Conservation (phyloP, 2,329 filamentous ascomycete genomes). For the Colletotrichum tabaci region DNA sequence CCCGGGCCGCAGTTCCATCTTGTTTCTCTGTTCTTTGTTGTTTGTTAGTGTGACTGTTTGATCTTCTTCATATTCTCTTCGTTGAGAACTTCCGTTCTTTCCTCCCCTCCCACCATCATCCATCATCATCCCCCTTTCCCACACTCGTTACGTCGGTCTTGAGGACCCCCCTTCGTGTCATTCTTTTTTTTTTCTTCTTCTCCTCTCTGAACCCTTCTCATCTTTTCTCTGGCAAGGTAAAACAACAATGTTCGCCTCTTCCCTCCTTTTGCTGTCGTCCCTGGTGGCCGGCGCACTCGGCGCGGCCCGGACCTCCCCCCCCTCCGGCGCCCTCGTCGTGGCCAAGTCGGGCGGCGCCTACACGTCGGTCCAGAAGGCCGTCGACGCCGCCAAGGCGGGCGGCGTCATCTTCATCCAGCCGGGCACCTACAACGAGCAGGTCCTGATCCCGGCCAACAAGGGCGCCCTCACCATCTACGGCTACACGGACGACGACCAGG, state of each 20-base stretch:
- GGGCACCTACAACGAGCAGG: constrained; percentile 59
- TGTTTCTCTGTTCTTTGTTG: not conserved
- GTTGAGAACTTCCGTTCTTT: constrained; percentile 31
- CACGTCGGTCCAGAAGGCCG: constrained; percentile 62
- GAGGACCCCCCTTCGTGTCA: constrained; percentile 5
- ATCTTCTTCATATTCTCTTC: constrained; percentile 10
- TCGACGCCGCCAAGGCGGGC: constrained; percentile 68
- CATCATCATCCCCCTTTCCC: not conserved
- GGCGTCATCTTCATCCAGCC: constrained; percentile 54
- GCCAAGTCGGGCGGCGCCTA: constrained; percentile 47
- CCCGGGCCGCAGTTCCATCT: not conserved
- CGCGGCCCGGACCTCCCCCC: constrained; percentile 49
- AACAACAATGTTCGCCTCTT: constrained; percentile 29
- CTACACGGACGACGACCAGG: constrained; percentile 49
- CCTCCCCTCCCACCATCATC: not conserved
- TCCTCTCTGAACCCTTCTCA: constrained; percentile 1
- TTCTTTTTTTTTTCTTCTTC: not conserved
- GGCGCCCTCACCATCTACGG: constrained; percentile 76
- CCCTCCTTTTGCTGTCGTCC: constrained; percentile 40
- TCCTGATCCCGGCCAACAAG: constrained; percentile 62
- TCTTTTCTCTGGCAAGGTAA: not conserved
- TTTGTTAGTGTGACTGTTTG: constrained; percentile 8
- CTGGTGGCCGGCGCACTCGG: constrained; percentile 40
- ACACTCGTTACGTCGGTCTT: constrained; percentile 27
- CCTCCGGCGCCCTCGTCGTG: constrained; percentile 51